Evolutionary conservation across 192 early-diverging fungal species (phyloP), one percentile per base, ranked within the genome.

Genomic region (Coemansia sp.): DNA sequence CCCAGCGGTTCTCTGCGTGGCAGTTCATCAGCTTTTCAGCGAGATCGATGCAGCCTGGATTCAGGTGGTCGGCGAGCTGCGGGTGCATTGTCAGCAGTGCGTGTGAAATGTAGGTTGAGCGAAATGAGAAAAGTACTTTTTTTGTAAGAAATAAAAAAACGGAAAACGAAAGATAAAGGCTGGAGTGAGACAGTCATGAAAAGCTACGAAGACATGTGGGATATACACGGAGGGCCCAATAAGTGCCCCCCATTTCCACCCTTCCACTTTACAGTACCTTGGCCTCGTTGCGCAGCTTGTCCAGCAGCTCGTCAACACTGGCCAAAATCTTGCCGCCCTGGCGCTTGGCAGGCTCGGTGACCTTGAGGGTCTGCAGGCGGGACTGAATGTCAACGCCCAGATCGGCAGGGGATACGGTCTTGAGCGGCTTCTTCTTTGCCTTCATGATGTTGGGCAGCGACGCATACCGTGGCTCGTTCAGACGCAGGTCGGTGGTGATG

Each of bases 361-460:
- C 88, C 76, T 91, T 89, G 79, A 99, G 62, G 12, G 87, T 94
- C 80, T 92, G 80, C 53, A 99, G 68, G 7, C 91, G 85, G 57
- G 87, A 86, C 60, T 75, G 86, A 50, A 96, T 81, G 53, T 97
- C 94, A 11, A 99, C 87, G 30, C 83, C 87, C 21, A 97, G 81
- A 43, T 93, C 87, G 25, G 82, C 82, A 14, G 90, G 89, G 13
- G 87, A 82, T 21, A 91, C 42, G 70, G 88, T 92, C 51, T 75
- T 72, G 57, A 99, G 69, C 42, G 91, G 91, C 87, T 99, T 99
- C 86, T 96, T 97, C 84, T 96, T 99, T 52, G 96, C 96, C 85
- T 99, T 99, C 96, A 96, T 96, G 71, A 96, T 96, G 81, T 82
- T 82, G 52, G 81, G 81, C 48, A 99, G 83, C 39, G 97, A 94